phyloP scores from a whole-genome alignment of 257 asterid species.

The Asclepias syriaca region DNA sequence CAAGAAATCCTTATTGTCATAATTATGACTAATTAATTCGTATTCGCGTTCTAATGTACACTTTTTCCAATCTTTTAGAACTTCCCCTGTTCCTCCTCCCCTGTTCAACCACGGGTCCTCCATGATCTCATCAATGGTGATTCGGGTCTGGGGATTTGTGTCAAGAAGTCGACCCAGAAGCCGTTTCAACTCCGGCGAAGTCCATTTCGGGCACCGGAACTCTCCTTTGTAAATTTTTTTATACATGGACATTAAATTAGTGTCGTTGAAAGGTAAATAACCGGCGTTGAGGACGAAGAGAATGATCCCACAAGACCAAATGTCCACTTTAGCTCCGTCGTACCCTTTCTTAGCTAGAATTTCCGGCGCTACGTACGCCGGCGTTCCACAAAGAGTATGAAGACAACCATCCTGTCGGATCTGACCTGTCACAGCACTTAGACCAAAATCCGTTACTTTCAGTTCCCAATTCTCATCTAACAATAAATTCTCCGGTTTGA shows the following conservation, averaged over 20 bases:
- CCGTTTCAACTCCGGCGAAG: constrained; percentile 20
- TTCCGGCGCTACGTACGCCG: constrained; percentile 34
- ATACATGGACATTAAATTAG: constrained; percentile 30
- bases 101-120: constrained; percentile 57
- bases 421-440: constrained; percentile 29
- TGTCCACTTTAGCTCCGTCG: constrained; percentile 33
- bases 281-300: constrained; percentile 31
- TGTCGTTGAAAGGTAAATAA: constrained; percentile 30
- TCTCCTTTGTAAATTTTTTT: constrained; percentile 30
- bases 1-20: constrained; percentile 26
- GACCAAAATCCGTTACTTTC: constrained; percentile 33
- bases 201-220: constrained; percentile 34
- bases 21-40: constrained; percentile 16
- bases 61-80: constrained; percentile 40
- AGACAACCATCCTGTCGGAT: constrained; percentile 32
- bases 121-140: constrained; percentile 61
- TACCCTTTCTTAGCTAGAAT: constrained; percentile 29
- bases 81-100: constrained; percentile 39
- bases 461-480: constrained; percentile 29
- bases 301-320: constrained; percentile 35
- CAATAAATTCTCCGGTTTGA: constrained; percentile 29
- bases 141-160: constrained; percentile 57
- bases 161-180: constrained; percentile 39
- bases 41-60: neutral
- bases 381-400: constrained; percentile 35